Evolutionary conservation across 2,329 filamentous ascomycete genomes (phyloP).

Genomic region (Claviceps arundinis): DNA sequence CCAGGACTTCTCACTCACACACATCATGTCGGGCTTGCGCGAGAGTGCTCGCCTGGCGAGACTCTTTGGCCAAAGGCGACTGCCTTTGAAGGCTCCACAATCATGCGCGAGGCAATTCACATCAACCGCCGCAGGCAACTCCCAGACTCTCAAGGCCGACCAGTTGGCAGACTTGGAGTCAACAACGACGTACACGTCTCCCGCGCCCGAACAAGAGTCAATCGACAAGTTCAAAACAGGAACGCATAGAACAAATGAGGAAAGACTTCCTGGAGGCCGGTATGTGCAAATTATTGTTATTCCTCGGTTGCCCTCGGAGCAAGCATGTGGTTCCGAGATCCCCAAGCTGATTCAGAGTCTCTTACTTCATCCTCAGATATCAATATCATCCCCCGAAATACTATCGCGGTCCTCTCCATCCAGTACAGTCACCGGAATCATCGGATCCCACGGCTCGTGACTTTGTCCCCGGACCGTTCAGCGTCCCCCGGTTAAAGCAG

Average conservation of each 20-base stretch:
- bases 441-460: constrained; percentile 80
- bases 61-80: constrained; percentile 16
- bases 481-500: constrained; percentile 72
- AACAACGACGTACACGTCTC: constrained; percentile 33
- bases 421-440: constrained; percentile 74
- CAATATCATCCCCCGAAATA: constrained; percentile 91
- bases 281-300: constrained; percentile 13
- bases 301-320: no score
- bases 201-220: constrained; percentile 24
- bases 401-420: constrained; percentile 85
- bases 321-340: no score
- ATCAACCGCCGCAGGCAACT: constrained; percentile 30
- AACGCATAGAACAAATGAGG: constrained; percentile 20
- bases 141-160: constrained; percentile 12
- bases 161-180: constrained; percentile 35
- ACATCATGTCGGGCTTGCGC: constrained; percentile 28
- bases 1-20: constrained; percentile 5
- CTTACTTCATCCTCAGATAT: constrained; percentile 51
- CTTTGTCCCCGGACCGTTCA: constrained; percentile 86
- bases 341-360: not conserved
- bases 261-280: constrained; percentile 34
- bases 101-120: constrained; percentile 26
- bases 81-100: constrained; percentile 13
- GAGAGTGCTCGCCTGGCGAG: constrained; percentile 25
- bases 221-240: constrained; percentile 29